A percentile compares a stretch with the other conserved stretches of the same genome.
These are phyloP conservation scores for Domatiomyces globalis DNA, from an alignment of 2,329 filamentous ascomycete genomes.

Conservation along the genomic window DNA sequence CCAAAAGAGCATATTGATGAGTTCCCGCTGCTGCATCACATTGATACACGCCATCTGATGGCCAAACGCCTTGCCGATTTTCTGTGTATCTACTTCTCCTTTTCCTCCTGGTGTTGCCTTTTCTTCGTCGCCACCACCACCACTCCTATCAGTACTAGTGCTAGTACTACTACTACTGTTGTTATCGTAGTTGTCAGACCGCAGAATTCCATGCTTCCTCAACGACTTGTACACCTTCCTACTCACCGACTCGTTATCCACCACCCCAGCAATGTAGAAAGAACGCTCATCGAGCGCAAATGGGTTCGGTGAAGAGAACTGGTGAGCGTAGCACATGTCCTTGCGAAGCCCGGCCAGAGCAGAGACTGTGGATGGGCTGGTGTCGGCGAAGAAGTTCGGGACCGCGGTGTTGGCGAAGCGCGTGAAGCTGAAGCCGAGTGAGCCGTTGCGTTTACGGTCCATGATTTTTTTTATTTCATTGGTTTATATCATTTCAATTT, in stretches of 20 bases:
- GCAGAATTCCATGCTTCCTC: conserved; percentile 6
- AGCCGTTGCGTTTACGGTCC: conserved; percentile 14
- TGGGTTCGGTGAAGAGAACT: conserved; percentile 8
- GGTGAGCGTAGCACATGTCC: conserved; percentile 15
- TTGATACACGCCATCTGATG: conserved; percentile 11
- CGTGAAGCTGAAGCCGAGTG: conserved; percentile 13
- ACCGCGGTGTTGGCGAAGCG: conserved; percentile 11
- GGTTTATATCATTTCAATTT: no score
- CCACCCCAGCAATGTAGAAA: conserved; percentile 11
- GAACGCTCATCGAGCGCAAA: conserved; percentile 10
- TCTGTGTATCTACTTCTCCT: conserved; percentile 8
- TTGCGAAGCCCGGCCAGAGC: conserved; percentile 5
- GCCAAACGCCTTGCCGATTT: conserved; percentile 10
- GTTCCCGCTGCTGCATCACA: conserved; percentile 7
- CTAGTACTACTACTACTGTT: neutral
- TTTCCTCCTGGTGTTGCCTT: no score
- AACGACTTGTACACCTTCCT: conserved; percentile 7
- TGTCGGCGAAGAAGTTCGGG: conserved; percentile 10
- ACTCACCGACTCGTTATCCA: conserved; percentile 8
- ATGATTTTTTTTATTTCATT: neutral
- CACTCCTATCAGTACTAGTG: neutral
- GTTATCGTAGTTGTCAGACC: conserved; percentile 1
- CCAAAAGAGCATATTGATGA: conserved; percentile 13
- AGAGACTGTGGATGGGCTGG: neutral
- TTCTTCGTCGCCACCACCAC: neutral